Base-by-base conservation (phyloP, 177 flowering plant genomes). In the Telopea speciosissima region DNA sequence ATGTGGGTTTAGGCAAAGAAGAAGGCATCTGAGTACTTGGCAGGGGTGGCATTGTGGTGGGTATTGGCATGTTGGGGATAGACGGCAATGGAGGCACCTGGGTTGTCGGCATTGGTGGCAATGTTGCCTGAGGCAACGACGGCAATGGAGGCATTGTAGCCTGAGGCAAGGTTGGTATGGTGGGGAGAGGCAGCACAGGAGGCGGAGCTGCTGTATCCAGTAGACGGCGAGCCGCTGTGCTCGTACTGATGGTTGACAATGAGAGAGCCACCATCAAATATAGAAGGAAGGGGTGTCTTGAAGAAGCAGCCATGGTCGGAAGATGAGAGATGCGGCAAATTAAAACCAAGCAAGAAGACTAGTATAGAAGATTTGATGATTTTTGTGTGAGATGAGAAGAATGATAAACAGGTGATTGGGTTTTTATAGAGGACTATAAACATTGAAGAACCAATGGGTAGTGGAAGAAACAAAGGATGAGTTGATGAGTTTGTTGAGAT, bases 91-190 rank as follows among this genome's bases (percentile, higher is more conserved):
- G 13, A 0, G 68, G 72, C 64, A 68, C 11, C 8, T 69, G 74
- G 45, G 76, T 63, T n/a, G n/a, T n/a, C 22, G 59, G 68, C 16
- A 44, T 24, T 24, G 68, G 5, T 13, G 80, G 80, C 65, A 78
- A 49, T 24, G 77, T 42, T n/a, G 73, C 26, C 60, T 66, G 69
- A 3, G 82, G 77, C 52, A 69, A 70, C 28, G 78, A 6, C 13
- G 78, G 80, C 68, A 78, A 49, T 71, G 77, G 73, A 36, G 81
- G 78, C 71, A 67, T 11, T 24, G 77, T 42, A 21, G 73, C 26
- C 52, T 69, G 72, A 7, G 82, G 77, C 52, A 69, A 69, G 56
- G 78, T 10, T 22, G 78, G 76, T 4, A 70, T 69, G 19, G 78
- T 56, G 28, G 75, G 72, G 26, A 72, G 17, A 17, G 72, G 12